Evolutionary conservation across 1,284 basidiomycete species (phyloP).

Genomic region (Earliella scabrosa): DNA sequence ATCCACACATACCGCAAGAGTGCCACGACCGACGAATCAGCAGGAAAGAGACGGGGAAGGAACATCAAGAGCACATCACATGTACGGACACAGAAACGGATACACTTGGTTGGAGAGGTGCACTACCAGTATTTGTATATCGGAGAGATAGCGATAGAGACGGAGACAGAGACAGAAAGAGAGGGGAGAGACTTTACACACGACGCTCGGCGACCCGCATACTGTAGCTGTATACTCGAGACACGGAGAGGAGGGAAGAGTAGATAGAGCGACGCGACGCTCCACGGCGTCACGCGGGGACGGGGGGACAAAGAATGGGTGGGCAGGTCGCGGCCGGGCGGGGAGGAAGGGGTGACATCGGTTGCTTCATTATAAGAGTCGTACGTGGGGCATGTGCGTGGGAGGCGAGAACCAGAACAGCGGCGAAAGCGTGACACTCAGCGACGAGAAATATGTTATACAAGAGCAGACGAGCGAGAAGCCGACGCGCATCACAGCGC

Average conservation of each 20-base stretch:
- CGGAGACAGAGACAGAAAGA: neutral
- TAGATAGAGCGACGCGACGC: too few relatives aligned
- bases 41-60: too few relatives aligned
- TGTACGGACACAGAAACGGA: neutral
- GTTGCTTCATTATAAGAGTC: neutral
- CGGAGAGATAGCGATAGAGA: neutral
- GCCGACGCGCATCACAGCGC: constrained; percentile 15
- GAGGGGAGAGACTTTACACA: neutral
- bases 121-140: neutral
- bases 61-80: neutral
- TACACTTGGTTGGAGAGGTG: neutral
- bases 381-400: neutral
- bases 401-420: constrained; percentile 1
- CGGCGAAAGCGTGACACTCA: constrained; percentile 17
- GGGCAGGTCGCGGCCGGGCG: neutral
- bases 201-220: neutral
- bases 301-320: too few relatives aligned
- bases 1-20: too few relatives aligned
- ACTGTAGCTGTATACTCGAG: too few relatives aligned
- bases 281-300: too few relatives aligned
- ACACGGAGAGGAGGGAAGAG: neutral
- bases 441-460: constrained; percentile 2
- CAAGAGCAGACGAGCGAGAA: neutral
- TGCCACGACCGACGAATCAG: neutral
- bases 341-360: neutral